Base-by-base conservation (phyloP, 306 rosid genomes). In the Spatholobus suberectus region DNA sequence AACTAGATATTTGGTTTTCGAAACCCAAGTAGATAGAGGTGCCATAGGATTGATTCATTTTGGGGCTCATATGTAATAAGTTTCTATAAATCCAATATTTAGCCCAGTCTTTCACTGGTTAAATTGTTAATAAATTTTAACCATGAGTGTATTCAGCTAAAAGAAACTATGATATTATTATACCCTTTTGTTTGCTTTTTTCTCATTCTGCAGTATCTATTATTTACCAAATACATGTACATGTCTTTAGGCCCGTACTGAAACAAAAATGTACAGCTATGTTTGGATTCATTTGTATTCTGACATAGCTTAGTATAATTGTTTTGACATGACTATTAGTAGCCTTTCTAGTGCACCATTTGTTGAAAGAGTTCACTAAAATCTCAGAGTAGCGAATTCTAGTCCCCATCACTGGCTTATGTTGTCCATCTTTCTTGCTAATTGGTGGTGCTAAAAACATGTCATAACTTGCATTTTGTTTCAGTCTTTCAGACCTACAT, bases 1-100 rank as follows among this genome's bases (percentile, higher is more conserved):
- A 78, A 68, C 58, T 65, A 6, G 20, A 26, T 40, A 23, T 65
- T 72, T 49, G 68, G n/a, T 68, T 65, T 82, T 58, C n/a, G 73
- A 55, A 65, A 27, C 80, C 26, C 40, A 23, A 52, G 21, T 65
- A 74, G 67, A 34, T 67, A 74, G 3, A 21, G 59, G 47, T 67
- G 54, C 51, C 47, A 23, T 58, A 23, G 20, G 13, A 23, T 37
- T 58, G 73, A 34, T 27, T 40, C 69, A 51, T 3, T 66, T 37
- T 8, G 75, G 37, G 40, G 38, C 51, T 13, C 47, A 1, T 27
- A 35, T 37, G 27, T 73, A 34, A 35, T 23, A 24, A 43, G 55
- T 47, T 32, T 38, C 44, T 82, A 66, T 62, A 74, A 65, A 32
- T 55, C 18, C 49, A 20, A 21, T 68, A 57, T 43, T 43, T 67